Evolutionary conservation across 2,329 filamentous ascomycete genomes (phyloP), one percentile per base, ranked within the genome.

Genomic region (Paraphoma chrysanthemicola): DNA sequence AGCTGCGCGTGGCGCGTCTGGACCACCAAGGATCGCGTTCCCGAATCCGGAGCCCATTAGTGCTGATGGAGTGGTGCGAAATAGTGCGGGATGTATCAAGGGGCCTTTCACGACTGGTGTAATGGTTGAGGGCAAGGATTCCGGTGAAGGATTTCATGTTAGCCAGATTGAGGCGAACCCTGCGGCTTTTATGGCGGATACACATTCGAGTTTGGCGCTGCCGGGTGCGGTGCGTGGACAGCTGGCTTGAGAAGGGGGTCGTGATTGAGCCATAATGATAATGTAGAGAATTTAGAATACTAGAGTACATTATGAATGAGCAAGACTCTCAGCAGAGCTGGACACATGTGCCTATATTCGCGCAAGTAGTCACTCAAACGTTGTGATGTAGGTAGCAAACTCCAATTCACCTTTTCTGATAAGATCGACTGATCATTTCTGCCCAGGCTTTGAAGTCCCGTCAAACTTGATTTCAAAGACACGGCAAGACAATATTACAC

Each of bases 161-260:
- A 67, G 64, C 36, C 70, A 80, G 74, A 85, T 86, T 52, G 82
- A 85, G 74, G 69, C 72, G 44, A 79, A 84, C 64, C 83, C 84
- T 1, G 56, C 66, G 12, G 77, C 66, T 14, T 86, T 85, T 75
- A 84, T 85, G 67, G 77, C 82, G 41, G 84, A 86, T 65, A 78
- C 80, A 4, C 84, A 86, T 74, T 83, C 83, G 2, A 81, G 75
- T 67, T 68, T 80, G 43, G 82, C 80, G 30, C 75, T 84, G 28
- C 79, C 82, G n/a, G 84, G 84, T 54, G 84, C 82, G 39, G 79
- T 83, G 29, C 74, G 84, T 44, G 84, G 83, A 9, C 84, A 86
- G 52, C 44, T 71, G 44, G 67, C 62, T 31, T 71, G n/a, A 9
- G 14, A n/a, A 6, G 9, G n/a, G 3, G 29, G 12, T 50, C n/a